Evolutionary conservation across 1,284 basidiomycete genomes (phyloP).

Genomic region (Cutaneotrichosporon mucoides): DNA sequence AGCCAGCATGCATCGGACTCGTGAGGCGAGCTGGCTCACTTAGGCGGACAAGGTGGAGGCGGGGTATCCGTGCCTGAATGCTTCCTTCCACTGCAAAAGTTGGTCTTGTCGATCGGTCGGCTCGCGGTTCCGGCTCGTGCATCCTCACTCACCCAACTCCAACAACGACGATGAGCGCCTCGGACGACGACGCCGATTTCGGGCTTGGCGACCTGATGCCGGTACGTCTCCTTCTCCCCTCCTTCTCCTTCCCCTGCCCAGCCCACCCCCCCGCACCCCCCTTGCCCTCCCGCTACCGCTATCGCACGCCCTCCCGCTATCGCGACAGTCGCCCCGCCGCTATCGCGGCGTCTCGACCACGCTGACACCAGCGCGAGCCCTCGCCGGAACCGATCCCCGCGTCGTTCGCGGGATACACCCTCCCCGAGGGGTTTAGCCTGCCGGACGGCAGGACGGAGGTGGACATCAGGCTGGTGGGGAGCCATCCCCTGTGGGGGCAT

Average conservation of each 20-base stretch:
- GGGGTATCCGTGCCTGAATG: no score
- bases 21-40: no score
- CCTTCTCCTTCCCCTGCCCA: neutral
- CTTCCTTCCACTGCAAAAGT: no score
- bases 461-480: constrained; percentile 71
- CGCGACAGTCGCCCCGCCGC: no score
- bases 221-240: constrained; percentile 25
- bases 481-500: constrained; percentile 88
- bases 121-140: no score
- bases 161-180: constrained; percentile 8
- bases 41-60: no score
- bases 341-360: neutral
- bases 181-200: constrained; percentile 38
- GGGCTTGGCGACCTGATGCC: constrained; percentile 48
- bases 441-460: constrained; percentile 48
- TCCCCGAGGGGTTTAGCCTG: constrained; percentile 21
- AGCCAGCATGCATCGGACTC: no score
- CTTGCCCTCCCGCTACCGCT: neutral
- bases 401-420: constrained; percentile 45
- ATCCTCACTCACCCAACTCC: no score
- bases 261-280: no score
- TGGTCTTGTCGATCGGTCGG: no score
- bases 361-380: constrained; percentile 28
- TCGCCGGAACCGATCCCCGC: constrained; percentile 30
- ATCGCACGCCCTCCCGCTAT: constrained; percentile 19